Evolutionary conservation across 1,139 yeast species (phyloP), one percentile per base, ranked within the genome.

Genomic region (Candida dubliniensis): DNA sequence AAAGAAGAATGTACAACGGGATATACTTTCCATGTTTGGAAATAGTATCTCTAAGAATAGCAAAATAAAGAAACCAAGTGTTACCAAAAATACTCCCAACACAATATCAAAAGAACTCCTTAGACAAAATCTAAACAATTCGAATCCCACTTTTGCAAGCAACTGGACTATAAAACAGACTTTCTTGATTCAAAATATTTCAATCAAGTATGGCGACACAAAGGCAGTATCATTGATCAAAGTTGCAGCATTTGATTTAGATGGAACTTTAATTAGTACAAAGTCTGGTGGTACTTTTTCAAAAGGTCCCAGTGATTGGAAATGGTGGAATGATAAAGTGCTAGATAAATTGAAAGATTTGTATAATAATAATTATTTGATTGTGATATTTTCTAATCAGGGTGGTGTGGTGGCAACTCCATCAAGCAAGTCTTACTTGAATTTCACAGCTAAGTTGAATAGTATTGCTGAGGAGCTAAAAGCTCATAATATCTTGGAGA

Each of bases 321-420:
- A 67, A 54, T 85, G 88, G 81, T 71, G 78, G 60, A 43, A 42
- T n/a, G 32, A 38, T 6, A 42, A 36, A 4, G 70, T 74, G 3
- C 44, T 60, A 0, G 49, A 56, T 6, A 69, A 55, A 41, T 58
- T 79, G 23, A 51, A 54, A 11, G 45, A 57, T 18, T 48, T 64
- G 9, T 42, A 56, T 2, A 51, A 57, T 0, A 52, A 61, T 5
- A 59, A 61, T 4, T 70, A 68, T 49, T 32, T 74, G 1, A 60
- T 89, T 4, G 93, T 83, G 11, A 76, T 93, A 1, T 87, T 93
- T 59, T 81, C 97, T 2, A 93, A 93, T 58, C 99, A 93, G 59
- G 96, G 91, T n/a, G 81, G 77, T 0, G 76, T 82, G 2, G 61
- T 72, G 2, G 75, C 73, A 8, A 58, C 58, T 2, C 51, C 50